Base-by-base conservation (phyloP, 352 stramenopile species). In the Pythium folliculosum region DNA sequence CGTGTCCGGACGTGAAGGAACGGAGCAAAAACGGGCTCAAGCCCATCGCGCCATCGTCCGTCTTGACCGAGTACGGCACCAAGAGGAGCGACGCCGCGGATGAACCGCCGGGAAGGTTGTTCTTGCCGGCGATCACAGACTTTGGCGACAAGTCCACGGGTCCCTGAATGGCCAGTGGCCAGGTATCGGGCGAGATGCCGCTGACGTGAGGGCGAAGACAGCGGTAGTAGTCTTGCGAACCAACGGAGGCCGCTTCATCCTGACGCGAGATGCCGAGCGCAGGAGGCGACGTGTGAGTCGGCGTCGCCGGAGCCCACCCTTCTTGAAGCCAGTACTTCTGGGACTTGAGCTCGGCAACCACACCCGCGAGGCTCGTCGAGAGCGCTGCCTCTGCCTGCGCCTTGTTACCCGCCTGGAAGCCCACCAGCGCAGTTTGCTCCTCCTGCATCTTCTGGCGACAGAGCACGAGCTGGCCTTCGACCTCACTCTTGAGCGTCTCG, bases 241-340 rank as follows among this genome's bases (percentile, higher is more conserved):
- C 27, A 22, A 57, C 65, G 43, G 62, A 53, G 38, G 52, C 65
- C 38, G 65, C 53, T 14, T 71, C 71, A 57, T 69, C 44, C 40
- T 52, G 60, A 47, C 38, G 22, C 23, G 57, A 57, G 9, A 43
- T 22, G 32, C 43, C 43, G 3, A 58, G 32, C 5, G n/a, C 55
- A 45, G 55, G 22, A 9, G 59, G 47, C 12, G 60, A 67, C 2
- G 48, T 38, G 38, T 21, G 57, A 3, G 44, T 55, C 7, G 58
- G 47, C 2, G 66, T 50, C 14, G 55, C 73, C 23, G 75, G 56
- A 0, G 72, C 70, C 86, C 86, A 94, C 9, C 77, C 75, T 70
- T 92, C 77, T 19, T 91, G 72, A 9, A 94, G 65, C 86, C 86
- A 94, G 72, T 92, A 92, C 69, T 91, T 90, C 49, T 94, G 86